Evolutionary conservation across 495 filamentous ascomycete genomes (phyloP).

Genomic region (Penicillium longicatenatum): DNA sequence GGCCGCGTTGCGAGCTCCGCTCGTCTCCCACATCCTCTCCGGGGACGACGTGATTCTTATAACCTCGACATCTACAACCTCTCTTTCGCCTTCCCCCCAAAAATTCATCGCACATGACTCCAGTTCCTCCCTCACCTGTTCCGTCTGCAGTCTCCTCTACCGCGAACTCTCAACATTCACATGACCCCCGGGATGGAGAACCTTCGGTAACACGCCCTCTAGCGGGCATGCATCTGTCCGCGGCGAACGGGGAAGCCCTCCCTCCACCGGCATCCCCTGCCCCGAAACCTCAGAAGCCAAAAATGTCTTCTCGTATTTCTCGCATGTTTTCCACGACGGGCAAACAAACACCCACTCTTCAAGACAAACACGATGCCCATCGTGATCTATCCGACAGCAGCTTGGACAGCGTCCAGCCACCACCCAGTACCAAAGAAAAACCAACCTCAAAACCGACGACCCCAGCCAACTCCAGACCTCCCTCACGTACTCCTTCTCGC

Average conservation of each 20-base stretch:
- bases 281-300: slow-evolving; percentile 47
- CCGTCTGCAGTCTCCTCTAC: slow-evolving; percentile 49
- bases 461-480: slow-evolving; percentile 37
- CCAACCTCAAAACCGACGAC: slow-evolving; percentile 37
- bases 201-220: slow-evolving; percentile 48
- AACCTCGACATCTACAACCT: neutral
- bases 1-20: slow-evolving; percentile 28
- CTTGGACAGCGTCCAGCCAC: slow-evolving; percentile 38
- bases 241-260: slow-evolving; percentile 38
- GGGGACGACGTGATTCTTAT: slow-evolving; percentile 20
- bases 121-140: slow-evolving; percentile 45
- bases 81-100: neutral
- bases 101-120: slow-evolving; percentile 50
- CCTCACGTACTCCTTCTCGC: slow-evolving; percentile 43
- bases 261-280: slow-evolving; percentile 32
- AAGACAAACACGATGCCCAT: slow-evolving; percentile 33
- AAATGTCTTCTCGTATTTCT: slow-evolving; percentile 59
- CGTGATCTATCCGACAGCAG: slow-evolving; percentile 48
- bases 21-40: slow-evolving; percentile 16
- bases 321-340: slow-evolving; percentile 59
- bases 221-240: slow-evolving; percentile 50
- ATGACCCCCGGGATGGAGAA: slow-evolving; percentile 46
- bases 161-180: slow-evolving; percentile 43
- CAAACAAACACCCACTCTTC: slow-evolving; percentile 29
- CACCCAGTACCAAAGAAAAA: slow-evolving; percentile 31